Conservation (phyloP, 371 early-diverging fungal species). For the Sporodiniella umbellata region DNA sequence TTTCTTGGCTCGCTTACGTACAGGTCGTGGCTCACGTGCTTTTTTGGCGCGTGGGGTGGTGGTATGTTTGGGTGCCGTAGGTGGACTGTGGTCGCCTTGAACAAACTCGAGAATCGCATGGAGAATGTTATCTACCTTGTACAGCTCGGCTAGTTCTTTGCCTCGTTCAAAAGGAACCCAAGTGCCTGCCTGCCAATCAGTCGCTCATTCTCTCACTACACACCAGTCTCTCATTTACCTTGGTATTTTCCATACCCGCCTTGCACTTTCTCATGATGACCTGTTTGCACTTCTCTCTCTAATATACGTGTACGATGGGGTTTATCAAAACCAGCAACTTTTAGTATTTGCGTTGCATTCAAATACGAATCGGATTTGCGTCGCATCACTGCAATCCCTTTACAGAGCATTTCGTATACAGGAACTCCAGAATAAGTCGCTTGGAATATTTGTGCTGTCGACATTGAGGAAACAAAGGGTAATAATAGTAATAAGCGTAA, state of each 20-base stretch:
- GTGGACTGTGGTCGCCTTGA: conserved; percentile 35
- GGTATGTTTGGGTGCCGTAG: conserved; percentile 50
- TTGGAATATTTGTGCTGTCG: conserved; percentile 34
- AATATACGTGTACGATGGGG: conserved; percentile 84
- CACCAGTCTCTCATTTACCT: too few relatives aligned
- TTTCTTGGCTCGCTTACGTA: conserved; percentile 30
- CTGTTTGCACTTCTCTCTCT: conserved; percentile 79
- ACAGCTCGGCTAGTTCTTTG: conserved; percentile 58
- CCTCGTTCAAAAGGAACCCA: conserved; percentile 87
- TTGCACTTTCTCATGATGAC: conserved; percentile 88
- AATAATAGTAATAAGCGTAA: background rate
- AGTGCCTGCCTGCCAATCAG: too few relatives aligned
- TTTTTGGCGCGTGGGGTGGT: conserved; percentile 24
- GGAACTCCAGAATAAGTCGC: conserved; percentile 89
- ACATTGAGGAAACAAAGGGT: too few relatives aligned
- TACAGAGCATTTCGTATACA: conserved; percentile 85
- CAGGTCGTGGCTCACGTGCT: conserved; percentile 3
- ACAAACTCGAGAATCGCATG: conserved; percentile 40
- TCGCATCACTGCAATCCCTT: conserved; percentile 86
- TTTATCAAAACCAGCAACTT: conserved; percentile 92
- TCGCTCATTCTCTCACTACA: too few relatives aligned
- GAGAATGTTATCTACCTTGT: conserved; percentile 39
- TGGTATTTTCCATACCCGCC: conserved; percentile 97
- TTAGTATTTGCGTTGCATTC: conserved; percentile 94
- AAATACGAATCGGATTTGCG: conserved; percentile 81